Evolutionary conservation across 345 rosid genomes (phyloP), one percentile per base, ranked within the genome.

Genomic region (Carallia pectinifolia): DNA sequence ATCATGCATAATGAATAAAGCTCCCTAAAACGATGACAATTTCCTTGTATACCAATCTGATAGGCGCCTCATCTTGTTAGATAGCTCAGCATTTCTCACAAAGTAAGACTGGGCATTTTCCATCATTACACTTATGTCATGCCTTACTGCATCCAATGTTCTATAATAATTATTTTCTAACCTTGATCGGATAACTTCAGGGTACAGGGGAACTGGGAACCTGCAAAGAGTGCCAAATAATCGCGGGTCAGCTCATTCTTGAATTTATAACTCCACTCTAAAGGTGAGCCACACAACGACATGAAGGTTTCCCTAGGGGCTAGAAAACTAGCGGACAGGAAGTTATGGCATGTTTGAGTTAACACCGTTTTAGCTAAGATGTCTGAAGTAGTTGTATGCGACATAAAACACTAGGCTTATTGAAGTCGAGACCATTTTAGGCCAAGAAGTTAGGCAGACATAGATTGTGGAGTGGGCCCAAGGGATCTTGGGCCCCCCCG

Each of bases 121-220:
- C 79, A 76, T 52, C 79, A 76, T 76, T 53, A 76, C 74, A 50
- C 61, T 15, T 4, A 76, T 12, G n/a, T 76, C 79, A 38, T 76
- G 79, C 52, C 65, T 38, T 65, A 76, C 74, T 6, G 79, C 79
- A 44, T 76, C 74, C 30, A 70, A 15, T n/a, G 44, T 64, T 47
- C 79, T 61, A 63, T 76, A 76, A 60, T 76, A 76, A 62, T 53
- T 70, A 55, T 65, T 70, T 44, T 76, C 71, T 47, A 76, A 52
- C 70, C 74, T 76, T 17, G 68, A 65, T 12, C 16, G 30, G 55
- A 76, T 70, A 47, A 69, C 52, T 61, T 70, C 74, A 9, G 74
- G 79, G 65, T 59, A 76, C 5, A 76, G 58, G n/a, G 79, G 79
- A 60, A 76, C 79, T 29, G 79, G 74, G 53, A 64, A 76, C 70